Percentiles rank a stretch among this genome's conserved stretches.
Evolutionary conservation across 2,329 filamentous ascomycete genomes (phyloP).

Genomic region (Colletotrichum noveboracense): DNA sequence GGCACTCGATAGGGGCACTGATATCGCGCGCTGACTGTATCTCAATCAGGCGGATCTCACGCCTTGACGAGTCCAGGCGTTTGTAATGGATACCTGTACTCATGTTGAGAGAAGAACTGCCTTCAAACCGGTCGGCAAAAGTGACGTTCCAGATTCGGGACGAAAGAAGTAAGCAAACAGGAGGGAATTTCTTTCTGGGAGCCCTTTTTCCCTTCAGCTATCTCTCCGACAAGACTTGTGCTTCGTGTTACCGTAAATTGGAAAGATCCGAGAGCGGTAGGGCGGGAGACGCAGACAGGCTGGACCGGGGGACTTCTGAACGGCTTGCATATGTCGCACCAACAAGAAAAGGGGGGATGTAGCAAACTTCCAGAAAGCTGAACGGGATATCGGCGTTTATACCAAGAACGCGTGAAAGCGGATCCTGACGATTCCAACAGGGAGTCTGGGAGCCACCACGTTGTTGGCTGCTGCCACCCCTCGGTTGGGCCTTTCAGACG

Average conservation of each 20-base stretch:
- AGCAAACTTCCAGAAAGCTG: constrained; percentile 6
- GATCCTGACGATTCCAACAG: constrained; percentile 7
- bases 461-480: background rate
- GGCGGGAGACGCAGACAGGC: background rate
- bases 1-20: constrained; percentile 35
- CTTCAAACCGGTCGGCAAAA: background rate
- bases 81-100: constrained; percentile 16
- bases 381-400: constrained; percentile 20
- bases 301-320: constrained; percentile 3
- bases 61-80: constrained; percentile 25
- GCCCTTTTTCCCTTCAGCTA: background rate
- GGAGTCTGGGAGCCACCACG: constrained; percentile 10
- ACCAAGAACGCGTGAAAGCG: constrained; percentile 18
- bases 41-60: constrained; percentile 38
- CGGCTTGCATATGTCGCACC: constrained; percentile 9
- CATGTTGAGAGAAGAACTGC: background rate
- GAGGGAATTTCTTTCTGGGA: background rate
- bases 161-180: background rate
- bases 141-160: background rate
- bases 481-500: background rate
- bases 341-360: constrained; percentile 4
- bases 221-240: background rate
- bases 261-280: background rate
- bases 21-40: constrained; percentile 31
- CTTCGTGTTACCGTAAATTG: background rate